phyloP scores from a whole-genome alignment of 352 stramenopile genomes.

The Phytophthora macrochlamydospora region DNA sequence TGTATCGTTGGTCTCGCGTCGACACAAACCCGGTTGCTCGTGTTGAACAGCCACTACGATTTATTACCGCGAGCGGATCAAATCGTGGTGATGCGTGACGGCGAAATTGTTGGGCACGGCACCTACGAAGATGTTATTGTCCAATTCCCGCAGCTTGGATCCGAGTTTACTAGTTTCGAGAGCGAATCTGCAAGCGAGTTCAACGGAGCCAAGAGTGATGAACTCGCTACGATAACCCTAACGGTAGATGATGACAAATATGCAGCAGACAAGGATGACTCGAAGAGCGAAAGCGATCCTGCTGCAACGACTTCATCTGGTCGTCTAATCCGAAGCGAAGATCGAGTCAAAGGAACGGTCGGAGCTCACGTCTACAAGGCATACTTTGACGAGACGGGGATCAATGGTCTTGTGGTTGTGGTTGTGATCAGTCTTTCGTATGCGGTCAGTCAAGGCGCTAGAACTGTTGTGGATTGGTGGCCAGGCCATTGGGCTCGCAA shows the following conservation, averaged over 20 bases:
- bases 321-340: slow-evolving; percentile 28
- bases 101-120: slow-evolving; percentile 75
- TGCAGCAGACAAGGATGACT: not conserved
- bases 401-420: slow-evolving; percentile 23
- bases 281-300: not conserved
- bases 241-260: not conserved
- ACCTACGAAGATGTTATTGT: slow-evolving; percentile 67
- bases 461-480: slow-evolving; percentile 42
- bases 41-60: slow-evolving; percentile 94
- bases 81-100: slow-evolving; percentile 74
- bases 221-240: not conserved
- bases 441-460: slow-evolving; percentile 18
- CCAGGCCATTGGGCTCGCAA: slow-evolving; percentile 41
- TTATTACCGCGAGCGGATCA: slow-evolving; percentile 62
- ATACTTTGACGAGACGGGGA: slow-evolving; percentile 38
- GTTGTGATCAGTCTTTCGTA: slow-evolving; percentile 14
- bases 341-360: slow-evolving; percentile 36
- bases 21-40: slow-evolving; percentile 84
- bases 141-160: slow-evolving; percentile 33
- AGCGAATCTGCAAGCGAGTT: not conserved
- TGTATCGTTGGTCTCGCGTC: slow-evolving; percentile 74
- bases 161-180: not conserved
- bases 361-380: slow-evolving; percentile 24
- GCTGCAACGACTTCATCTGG: not conserved
- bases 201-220: not conserved